Conservation (phyloP, 139 green algal species). For the Tetraselmis striata region DNA sequence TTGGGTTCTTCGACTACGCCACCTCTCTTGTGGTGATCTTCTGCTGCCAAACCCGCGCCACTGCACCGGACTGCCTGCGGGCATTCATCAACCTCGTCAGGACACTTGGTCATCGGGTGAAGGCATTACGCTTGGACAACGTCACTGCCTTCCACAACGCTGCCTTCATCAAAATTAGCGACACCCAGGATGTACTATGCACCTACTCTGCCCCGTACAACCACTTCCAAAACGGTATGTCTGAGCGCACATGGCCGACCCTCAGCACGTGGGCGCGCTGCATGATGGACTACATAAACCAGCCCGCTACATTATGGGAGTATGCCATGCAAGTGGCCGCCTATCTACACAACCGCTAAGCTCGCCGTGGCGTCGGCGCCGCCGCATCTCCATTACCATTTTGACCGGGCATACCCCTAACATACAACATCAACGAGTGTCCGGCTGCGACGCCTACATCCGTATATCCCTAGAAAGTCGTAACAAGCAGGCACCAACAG, state of each 20-base stretch:
- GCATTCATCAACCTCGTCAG: neutral
- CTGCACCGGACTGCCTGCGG: neutral
- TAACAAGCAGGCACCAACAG: too few relatives aligned
- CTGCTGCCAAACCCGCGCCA: too few relatives aligned
- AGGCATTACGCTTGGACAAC: neutral
- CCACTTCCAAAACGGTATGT: neutral
- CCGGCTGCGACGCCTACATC: neutral
- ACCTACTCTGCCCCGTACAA: neutral
- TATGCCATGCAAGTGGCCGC: neutral
- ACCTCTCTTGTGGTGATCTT: neutral
- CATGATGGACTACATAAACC: neutral
- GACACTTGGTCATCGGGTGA: neutral
- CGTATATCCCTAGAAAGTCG: too few relatives aligned
- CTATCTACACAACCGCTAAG: neutral
- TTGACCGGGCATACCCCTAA: neutral
- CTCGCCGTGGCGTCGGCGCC: too few relatives aligned
- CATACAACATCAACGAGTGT: neutral
- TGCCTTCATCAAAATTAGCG: neutral
- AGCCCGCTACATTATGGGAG: neutral
- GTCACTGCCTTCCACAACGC: neutral
- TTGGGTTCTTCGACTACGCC: neutral
- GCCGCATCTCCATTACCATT: neutral
- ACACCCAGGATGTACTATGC: neutral
- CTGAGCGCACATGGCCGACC: neutral
- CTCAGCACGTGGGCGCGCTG: neutral